These are phyloP conservation scores for Trichosporon sp. DNA, from an alignment of 1,284 basidiomycete species.

Conservation along the genomic window DNA sequence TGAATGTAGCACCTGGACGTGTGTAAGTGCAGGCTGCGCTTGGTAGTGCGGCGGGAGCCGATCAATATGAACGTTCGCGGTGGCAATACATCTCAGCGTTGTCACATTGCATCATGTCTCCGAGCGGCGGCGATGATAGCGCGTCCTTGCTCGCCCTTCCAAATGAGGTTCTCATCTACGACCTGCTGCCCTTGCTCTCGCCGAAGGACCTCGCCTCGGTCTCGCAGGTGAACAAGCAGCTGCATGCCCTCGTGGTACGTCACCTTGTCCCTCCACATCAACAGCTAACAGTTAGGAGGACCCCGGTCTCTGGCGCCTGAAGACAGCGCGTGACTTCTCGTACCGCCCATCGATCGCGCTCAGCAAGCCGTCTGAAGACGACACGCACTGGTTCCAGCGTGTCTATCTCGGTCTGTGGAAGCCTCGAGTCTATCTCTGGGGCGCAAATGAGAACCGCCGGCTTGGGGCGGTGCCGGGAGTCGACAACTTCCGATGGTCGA, in stretches of 20 bases:
- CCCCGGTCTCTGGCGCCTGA: slow-evolving; percentile 71
- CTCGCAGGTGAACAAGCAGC: slow-evolving; percentile 28
- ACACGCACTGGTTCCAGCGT: slow-evolving; percentile 61
- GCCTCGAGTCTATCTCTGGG: slow-evolving; percentile 71
- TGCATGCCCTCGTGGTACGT: slow-evolving; percentile 30
- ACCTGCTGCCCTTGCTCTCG: slow-evolving; percentile 59
- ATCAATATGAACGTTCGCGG: not conserved
- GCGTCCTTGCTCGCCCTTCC: slow-evolving; percentile 28
- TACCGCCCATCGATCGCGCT: slow-evolving; percentile 54
- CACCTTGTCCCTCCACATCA: slow-evolving; percentile 52
- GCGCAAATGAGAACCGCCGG: slow-evolving; percentile 52
- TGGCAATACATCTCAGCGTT: not conserved
- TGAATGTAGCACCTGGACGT: too few relatives aligned
- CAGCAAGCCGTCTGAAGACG: slow-evolving; percentile 7
- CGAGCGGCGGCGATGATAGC: not conserved
- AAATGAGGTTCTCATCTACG: slow-evolving; percentile 64
- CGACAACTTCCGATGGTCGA: not conserved
- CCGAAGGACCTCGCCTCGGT: slow-evolving; percentile 60
- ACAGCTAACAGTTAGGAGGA: slow-evolving; percentile 51
- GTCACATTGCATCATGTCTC: not conserved
- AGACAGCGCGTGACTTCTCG: slow-evolving; percentile 67
- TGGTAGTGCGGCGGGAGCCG: not conserved
- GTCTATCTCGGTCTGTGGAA: slow-evolving; percentile 64
- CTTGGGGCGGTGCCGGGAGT: slow-evolving; percentile 11
- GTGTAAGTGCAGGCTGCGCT: not conserved